Percentiles rank a stretch among this genome's conserved stretches.
phyloP scores from a whole-genome alignment of 2,329 filamentous ascomycete species.

The Akanthomyces lecanii region DNA sequence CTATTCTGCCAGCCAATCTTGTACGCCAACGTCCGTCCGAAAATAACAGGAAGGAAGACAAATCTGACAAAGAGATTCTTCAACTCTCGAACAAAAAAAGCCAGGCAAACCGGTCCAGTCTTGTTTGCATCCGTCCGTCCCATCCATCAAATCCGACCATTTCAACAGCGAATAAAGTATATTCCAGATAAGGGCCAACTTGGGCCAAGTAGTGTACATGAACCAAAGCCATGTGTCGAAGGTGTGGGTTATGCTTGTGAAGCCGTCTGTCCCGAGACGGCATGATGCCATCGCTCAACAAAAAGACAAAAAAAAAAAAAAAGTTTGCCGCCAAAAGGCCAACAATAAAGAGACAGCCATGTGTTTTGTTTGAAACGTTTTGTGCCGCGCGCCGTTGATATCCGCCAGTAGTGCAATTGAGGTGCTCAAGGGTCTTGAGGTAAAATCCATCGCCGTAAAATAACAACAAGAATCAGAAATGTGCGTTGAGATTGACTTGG shows the following conservation, averaged over 20 bases:
- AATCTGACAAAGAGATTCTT: not conserved
- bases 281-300: conserved; percentile 13
- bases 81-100: not conserved
- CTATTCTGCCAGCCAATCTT: conserved; percentile 7
- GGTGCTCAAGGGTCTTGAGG: not conserved
- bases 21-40: not conserved
- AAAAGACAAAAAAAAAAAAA: not conserved
- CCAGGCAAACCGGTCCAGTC: conserved; percentile 10
- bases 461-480: not conserved
- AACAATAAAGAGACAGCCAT: not conserved
- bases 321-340: not conserved
- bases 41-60: not conserved
- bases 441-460: not conserved
- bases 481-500: not conserved
- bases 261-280: conserved; percentile 13
- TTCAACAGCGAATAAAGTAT: conserved; percentile 5
- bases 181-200: not conserved
- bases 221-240: conserved; percentile 15
- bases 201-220: conserved; percentile 14
- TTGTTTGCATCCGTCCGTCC: conserved; percentile 1
- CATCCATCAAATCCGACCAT: not conserved
- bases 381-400: conserved; percentile 2
- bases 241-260: conserved; percentile 6
- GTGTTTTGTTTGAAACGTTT: conserved; percentile 7
- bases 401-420: conserved; percentile 9